A percentile compares a stretch with the other conserved stretches of the same genome.
Evolutionary conservation across 2,329 filamentous ascomycete species (phyloP).

Genomic region (Immersiporthe knoxdaviesiana): DNA sequence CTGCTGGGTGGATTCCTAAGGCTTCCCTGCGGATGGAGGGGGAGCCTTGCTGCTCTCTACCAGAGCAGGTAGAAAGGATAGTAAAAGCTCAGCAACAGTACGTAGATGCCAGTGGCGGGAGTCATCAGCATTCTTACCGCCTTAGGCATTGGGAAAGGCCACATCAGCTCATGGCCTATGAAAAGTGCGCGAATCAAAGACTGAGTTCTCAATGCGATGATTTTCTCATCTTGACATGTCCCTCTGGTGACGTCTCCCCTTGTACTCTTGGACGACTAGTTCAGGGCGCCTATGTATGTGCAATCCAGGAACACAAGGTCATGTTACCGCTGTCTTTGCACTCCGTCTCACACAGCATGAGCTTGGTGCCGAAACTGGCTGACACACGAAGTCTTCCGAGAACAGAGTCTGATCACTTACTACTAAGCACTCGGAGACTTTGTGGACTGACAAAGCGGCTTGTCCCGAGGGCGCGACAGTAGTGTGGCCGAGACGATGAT

Average conservation of each 20-base stretch:
- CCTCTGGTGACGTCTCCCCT: background rate
- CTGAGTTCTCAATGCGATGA: background rate
- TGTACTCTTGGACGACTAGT: background rate
- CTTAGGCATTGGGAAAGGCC: background rate
- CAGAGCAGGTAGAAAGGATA: background rate
- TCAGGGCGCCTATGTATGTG: background rate
- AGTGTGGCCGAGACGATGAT: too few relatives aligned
- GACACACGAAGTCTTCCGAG: background rate
- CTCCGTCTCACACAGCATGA: background rate
- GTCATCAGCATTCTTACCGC: background rate
- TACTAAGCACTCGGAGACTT: too few relatives aligned
- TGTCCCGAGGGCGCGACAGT: too few relatives aligned
- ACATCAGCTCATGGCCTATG: background rate
- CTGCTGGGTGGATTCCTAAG: background rate
- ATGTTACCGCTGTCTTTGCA: background rate
- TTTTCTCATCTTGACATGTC: background rate
- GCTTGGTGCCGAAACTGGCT: background rate
- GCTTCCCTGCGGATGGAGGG: background rate
- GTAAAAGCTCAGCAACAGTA: background rate
- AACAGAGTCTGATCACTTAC: too few relatives aligned
- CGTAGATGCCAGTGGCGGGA: background rate
- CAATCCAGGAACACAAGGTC: background rate
- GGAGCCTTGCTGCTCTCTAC: background rate
- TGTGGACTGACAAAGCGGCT: too few relatives aligned
- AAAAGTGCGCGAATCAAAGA: background rate